Evolutionary conservation across 2,329 filamentous ascomycete species (phyloP), one percentile per base, ranked within the genome.

Genomic region (Aaosphaeria arxii): DNA sequence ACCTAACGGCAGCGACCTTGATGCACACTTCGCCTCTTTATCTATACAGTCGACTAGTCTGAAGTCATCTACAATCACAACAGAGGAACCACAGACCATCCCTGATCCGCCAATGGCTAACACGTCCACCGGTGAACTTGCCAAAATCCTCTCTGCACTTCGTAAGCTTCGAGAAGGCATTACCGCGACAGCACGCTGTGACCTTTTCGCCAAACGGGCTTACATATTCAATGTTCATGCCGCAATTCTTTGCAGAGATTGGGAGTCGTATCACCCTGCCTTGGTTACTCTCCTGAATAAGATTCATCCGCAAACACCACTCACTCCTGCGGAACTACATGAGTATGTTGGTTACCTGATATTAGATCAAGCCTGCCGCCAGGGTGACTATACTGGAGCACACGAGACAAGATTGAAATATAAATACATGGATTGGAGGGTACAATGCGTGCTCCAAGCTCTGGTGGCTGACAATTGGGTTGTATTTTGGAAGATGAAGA

Each of bases 141-240:
- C 86, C 2, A 83, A 82, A 17, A 84, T 97, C 45, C 78, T 96
- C 46, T 82, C 88, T 61, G 89, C 92, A 3, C 85, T 97, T 65
- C 86, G 94, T 53, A 97, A 96, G 69, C 82, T 99, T 31, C 85
- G 94, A 48, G 94, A 99, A 74, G 91, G 87, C 28, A 86, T 97
- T 42, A 83, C 95, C 3, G 89, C 89, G 9, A 85, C 88, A 6
- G 83, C 84, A 45, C 84, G 91, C 17, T 76, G 79, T 33, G 88
- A 96, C 64, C 77, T 82, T 45, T 99, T 99, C 70, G 86, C 92
- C 1, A 84, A 88, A n/a, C 85, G 91, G 58, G 89, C 86, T 11
- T 96, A 97, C 71, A 84, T 95, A 53, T 97, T 97, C 76, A 90
- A 89, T 61, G 89, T 95, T 59, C 87, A 91, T 46, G 79, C 91